Evolutionary conservation across 306 rosid species (phyloP).

Genomic region (Vigna trinervia): DNA sequence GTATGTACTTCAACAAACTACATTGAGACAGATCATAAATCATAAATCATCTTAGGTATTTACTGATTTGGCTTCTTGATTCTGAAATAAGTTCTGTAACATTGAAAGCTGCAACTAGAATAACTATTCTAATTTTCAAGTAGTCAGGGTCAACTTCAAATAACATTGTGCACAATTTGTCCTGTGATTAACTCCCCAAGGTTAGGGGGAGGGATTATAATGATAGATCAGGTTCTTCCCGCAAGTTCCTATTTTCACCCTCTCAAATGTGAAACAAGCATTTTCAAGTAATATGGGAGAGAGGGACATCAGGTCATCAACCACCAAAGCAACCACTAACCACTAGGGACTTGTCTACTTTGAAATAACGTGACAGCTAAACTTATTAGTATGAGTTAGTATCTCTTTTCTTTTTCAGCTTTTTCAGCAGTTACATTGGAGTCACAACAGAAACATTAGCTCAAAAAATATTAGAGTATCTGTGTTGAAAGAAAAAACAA

Average conservation of each 20-base stretch:
- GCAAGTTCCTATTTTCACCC: conserved; percentile 16
- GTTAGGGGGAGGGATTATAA: background rate
- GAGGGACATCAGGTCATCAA: conserved; percentile 26
- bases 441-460: conserved; percentile 6
- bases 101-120: background rate
- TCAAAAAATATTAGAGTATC: conserved; percentile 23
- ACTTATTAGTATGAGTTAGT: background rate
- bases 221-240: conserved; percentile 7
- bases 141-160: background rate
- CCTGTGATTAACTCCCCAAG: background rate
- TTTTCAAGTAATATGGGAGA: conserved; percentile 4
- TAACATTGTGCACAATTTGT: background rate
- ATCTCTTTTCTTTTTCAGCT: background rate
- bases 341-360: conserved; percentile 16
- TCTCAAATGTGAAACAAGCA: conserved; percentile 7
- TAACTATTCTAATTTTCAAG: background rate
- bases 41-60: background rate
- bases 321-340: conserved; percentile 14
- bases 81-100: background rate
- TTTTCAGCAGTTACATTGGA: conserved; percentile 12
- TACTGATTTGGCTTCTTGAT: background rate
- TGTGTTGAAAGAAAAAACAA: background rate
- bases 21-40: background rate
- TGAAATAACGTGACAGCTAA: conserved; percentile 28
- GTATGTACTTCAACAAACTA: background rate